phyloP scores from a whole-genome alignment of 2,329 filamentous ascomycete genomes.

The Thelonectria rubi region DNA sequence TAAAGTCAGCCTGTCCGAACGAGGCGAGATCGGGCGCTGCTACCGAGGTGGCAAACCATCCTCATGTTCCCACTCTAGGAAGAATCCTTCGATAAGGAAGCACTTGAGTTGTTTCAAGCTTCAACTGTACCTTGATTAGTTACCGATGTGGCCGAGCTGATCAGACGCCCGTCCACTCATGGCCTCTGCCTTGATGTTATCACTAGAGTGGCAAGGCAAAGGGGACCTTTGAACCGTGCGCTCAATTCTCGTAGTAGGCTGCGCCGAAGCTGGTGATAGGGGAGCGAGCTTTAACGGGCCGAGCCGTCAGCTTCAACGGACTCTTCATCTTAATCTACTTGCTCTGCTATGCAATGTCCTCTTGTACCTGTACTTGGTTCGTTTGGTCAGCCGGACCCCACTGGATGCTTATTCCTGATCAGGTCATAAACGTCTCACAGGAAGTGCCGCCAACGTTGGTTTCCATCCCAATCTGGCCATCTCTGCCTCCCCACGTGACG shows the following conservation, averaged over 20 bases:
- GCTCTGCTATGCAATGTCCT: neutral
- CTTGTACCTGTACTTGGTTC: slow-evolving; percentile 2
- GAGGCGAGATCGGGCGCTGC: slow-evolving; percentile 4
- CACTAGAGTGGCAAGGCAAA: no score
- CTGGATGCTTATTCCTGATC: slow-evolving; percentile 1
- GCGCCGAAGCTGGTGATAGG: no score
- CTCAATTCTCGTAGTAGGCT: no score
- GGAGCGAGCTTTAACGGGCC: no score
- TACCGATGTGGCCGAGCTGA: neutral
- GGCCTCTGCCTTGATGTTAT: no score
- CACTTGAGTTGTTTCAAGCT: neutral
- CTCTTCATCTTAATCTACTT: neutral
- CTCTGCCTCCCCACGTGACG: neutral
- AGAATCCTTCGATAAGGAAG: slow-evolving; percentile 2
- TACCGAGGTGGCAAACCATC: slow-evolving; percentile 2
- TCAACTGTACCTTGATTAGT: no score
- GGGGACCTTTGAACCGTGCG: no score
- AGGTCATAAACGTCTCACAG: neutral
- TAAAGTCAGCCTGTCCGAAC: neutral
- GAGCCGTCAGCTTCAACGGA: neutral
- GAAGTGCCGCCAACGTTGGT: neutral
- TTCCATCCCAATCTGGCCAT: neutral
- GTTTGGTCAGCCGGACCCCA: neutral
- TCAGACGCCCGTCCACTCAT: no score
- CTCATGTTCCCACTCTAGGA: slow-evolving; percentile 3